A percentile compares a stretch with the other conserved stretches of the same genome.
Evolutionary conservation across 441 rosid species (phyloP).

Genomic region (Gossypium trilobum): DNA sequence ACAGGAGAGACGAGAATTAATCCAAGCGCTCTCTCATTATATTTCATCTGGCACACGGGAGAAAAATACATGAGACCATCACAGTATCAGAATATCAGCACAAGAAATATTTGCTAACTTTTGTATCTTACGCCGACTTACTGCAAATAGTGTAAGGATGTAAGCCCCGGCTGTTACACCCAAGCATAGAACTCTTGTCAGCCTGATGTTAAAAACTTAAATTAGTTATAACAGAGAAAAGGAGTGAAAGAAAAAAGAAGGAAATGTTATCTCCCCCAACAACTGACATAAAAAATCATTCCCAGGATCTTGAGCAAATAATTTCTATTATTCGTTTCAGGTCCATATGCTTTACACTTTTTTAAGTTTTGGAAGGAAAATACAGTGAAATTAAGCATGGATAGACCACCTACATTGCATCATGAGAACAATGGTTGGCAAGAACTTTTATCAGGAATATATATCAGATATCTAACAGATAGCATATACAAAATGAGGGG

Average conservation of each 20-base stretch:
- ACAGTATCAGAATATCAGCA: not conserved
- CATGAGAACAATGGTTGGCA: not conserved
- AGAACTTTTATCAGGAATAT: not conserved
- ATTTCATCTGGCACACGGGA: slow-evolving; percentile 34
- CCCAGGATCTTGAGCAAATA: not conserved
- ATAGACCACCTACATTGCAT: not conserved
- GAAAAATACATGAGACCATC: not conserved
- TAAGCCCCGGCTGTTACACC: slow-evolving; percentile 66
- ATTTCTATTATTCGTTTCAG: not conserved
- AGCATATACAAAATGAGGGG: not conserved
- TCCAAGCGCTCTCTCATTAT: slow-evolving; percentile 47
- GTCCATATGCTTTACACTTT: not conserved
- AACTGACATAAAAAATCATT: not conserved
- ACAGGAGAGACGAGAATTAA: slow-evolving; percentile 55
- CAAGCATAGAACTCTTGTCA: slow-evolving; percentile 45
- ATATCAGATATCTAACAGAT: not conserved
- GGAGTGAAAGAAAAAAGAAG: not conserved
- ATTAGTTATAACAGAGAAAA: not conserved
- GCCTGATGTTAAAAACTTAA: slow-evolving; percentile 24
- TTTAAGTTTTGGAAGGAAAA: not conserved
- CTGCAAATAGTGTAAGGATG: slow-evolving; percentile 51
- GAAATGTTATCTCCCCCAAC: not conserved
- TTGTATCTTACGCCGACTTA: slow-evolving; percentile 22
- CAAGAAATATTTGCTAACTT: not conserved
- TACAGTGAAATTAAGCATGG: not conserved